Percentiles rank a stretch among this genome's conserved stretches.
phyloP scores from a whole-genome alignment of 441 rosid species.

The Pelargonium fulgidum region DNA sequence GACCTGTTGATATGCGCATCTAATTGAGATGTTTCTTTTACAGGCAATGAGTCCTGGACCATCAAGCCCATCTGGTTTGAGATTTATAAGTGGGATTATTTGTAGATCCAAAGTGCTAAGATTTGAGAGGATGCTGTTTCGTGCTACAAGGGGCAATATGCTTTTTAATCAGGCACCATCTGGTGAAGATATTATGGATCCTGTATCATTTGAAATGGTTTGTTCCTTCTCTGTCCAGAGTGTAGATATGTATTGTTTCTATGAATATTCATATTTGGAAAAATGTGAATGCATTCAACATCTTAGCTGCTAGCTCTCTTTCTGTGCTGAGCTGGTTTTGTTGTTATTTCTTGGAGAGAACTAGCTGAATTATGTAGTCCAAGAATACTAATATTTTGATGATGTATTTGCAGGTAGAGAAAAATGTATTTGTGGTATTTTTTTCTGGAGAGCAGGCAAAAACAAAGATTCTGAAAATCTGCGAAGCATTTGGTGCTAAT shows the following conservation, averaged over 20 bases:
- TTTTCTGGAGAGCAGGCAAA: constrained; percentile 38
- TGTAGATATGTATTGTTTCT: neutral
- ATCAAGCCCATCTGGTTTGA: constrained; percentile 71
- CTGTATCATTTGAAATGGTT: constrained; percentile 84
- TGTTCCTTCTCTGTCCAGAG: constrained; percentile 33
- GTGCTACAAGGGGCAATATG: constrained; percentile 94
- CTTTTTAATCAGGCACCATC: constrained; percentile 54
- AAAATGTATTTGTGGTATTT: constrained; percentile 39
- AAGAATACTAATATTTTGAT: constrained; percentile 13
- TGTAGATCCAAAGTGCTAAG: constrained; percentile 67
- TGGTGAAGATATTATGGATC: constrained; percentile 79
- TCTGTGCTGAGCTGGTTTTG: neutral
- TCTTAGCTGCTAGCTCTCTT: neutral
- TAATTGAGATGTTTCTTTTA: constrained; percentile 23
- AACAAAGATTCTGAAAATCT: constrained; percentile 39
- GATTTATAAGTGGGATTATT: constrained; percentile 85
- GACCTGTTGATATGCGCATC: constrained; percentile 17
- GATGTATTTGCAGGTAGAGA: constrained; percentile 32
- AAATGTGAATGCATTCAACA: constrained; percentile 5
- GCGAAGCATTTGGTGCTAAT: constrained; percentile 50
- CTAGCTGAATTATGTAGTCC: constrained; percentile 10
- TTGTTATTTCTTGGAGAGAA: neutral
- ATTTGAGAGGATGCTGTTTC: constrained; percentile 90
- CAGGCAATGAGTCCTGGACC: constrained; percentile 64
- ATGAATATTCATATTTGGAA: constrained; percentile 10